These are phyloP conservation scores for Oryza glaberrima DNA, from an alignment of 176 grass and related monocot species.

Conservation along the genomic window DNA sequence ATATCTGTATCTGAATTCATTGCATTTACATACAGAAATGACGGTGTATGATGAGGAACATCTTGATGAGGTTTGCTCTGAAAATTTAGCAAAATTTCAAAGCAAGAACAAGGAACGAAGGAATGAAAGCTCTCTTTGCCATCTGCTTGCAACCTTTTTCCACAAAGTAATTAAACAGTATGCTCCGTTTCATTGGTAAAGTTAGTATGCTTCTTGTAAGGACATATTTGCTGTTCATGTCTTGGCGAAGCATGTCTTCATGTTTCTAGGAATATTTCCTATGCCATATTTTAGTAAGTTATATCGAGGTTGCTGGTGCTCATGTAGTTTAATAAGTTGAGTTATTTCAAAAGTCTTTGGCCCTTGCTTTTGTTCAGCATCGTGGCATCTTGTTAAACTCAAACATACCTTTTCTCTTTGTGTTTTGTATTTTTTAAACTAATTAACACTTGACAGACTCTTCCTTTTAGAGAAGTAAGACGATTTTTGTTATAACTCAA, in stretches of 20 bases:
- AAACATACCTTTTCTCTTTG: neutral
- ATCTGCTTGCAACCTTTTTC: conserved; percentile 77
- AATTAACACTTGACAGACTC: conserved; percentile 1
- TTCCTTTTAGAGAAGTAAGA: neutral
- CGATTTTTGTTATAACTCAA: too few species aligned
- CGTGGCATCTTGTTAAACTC: neutral
- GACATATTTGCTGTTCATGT: conserved; percentile 13
- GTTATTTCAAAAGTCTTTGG: neutral
- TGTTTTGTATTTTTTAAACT: neutral
- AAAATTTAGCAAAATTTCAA: conserved; percentile 69
- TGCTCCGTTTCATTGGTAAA: conserved; percentile 24
- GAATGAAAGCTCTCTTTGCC: conserved; percentile 72
- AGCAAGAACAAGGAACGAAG: conserved; percentile 40
- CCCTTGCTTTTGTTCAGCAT: neutral
- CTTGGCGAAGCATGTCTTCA: conserved; percentile 2
- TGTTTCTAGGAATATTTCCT: conserved; percentile 12
- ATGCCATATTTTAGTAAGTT: neutral
- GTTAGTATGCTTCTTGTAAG: conserved; percentile 23
- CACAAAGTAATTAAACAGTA: conserved; percentile 57
- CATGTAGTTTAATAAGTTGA: neutral
- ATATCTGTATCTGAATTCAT: conserved; percentile 26
- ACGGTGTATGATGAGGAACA: conserved; percentile 42
- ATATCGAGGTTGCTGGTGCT: neutral
- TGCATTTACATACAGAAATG: conserved; percentile 50
- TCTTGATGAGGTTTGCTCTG: conserved; percentile 64